These are phyloP conservation scores for Xylariales sp. DNA, from an alignment of 2,329 filamentous ascomycete genomes.

Conservation along the genomic window DNA sequence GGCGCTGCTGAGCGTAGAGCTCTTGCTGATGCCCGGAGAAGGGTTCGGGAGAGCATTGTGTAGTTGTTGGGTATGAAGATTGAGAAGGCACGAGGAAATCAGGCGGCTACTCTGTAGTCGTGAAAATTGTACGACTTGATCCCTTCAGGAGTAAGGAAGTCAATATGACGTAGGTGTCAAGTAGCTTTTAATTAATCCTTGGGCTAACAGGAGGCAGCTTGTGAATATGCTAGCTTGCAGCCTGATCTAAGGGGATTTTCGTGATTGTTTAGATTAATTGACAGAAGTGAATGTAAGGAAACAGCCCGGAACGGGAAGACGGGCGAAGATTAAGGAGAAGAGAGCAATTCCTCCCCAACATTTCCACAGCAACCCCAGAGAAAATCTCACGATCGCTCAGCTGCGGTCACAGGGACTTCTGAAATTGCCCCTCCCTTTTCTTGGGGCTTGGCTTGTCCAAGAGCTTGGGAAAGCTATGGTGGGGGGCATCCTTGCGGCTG, in stretches of 20 bases:
- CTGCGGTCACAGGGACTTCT: not conserved
- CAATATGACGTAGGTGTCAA: conserved; percentile 5
- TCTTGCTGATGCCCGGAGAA: not conserved
- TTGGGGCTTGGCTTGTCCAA: not conserved
- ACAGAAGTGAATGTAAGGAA: too few relatives aligned
- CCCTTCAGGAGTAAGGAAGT: too few relatives aligned
- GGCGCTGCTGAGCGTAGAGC: conserved; percentile 1
- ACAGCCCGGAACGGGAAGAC: too few relatives aligned
- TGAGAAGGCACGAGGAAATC: not conserved
- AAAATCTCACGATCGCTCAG: conserved; percentile 1
- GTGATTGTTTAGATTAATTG: not conserved
- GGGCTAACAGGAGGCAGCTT: too few relatives aligned
- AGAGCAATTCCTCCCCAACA: too few relatives aligned
- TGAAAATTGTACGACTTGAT: too few relatives aligned
- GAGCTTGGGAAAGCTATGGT: conserved; percentile 1
- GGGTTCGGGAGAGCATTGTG: conserved; percentile 7
- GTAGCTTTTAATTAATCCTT: not conserved
- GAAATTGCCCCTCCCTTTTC: conserved; percentile 2
- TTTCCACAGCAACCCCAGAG: not conserved
- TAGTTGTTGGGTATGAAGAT: too few relatives aligned
- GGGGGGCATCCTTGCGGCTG: not conserved
- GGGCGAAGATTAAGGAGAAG: too few relatives aligned
- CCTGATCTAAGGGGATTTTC: too few relatives aligned
- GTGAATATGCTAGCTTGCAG: too few relatives aligned
- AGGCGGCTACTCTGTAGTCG: not conserved